A percentile compares a stretch with the other conserved stretches of the same genome.
Conservation (phyloP, 768 basidiomycete genomes). For the Tremella fuciformis region DNA sequence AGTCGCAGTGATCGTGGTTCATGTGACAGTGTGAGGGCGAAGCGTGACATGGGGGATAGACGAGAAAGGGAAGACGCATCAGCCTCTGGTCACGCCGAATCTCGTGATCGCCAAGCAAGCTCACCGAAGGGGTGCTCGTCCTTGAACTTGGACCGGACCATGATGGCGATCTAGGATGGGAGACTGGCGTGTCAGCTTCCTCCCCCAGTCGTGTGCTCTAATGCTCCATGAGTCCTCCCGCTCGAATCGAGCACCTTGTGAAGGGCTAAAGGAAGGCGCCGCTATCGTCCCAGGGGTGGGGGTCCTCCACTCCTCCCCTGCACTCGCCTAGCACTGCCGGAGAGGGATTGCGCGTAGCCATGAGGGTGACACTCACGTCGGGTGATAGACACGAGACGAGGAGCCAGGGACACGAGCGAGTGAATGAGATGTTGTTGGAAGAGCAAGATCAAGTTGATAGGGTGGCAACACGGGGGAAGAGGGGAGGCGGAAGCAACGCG, state of each 20-base stretch:
- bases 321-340: neutral
- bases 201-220: neutral
- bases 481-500: too few species aligned
- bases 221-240: neutral
- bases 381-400: neutral
- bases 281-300: neutral
- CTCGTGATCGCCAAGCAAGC: conserved; percentile 38
- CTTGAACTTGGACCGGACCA: conserved; percentile 56
- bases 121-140: conserved; percentile 98
- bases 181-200: neutral
- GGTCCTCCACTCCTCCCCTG: neutral
- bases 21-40: neutral
- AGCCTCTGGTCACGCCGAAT: conserved; percentile 7
- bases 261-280: too few species aligned
- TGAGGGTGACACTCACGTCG: neutral
- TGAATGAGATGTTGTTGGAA: conserved; percentile 3
- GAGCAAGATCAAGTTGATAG: conserved; percentile 7
- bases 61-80: conserved; percentile 5
- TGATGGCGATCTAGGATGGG: conserved; percentile 17
- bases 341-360: neutral
- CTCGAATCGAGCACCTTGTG: too few species aligned
- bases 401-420: neutral
- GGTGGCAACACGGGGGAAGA: conserved; percentile 13
- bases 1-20: neutral
- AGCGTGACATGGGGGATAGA: neutral